Conservation (phyloP, 1,284 basidiomycete genomes). For the Marasmius fiardii region DNA sequence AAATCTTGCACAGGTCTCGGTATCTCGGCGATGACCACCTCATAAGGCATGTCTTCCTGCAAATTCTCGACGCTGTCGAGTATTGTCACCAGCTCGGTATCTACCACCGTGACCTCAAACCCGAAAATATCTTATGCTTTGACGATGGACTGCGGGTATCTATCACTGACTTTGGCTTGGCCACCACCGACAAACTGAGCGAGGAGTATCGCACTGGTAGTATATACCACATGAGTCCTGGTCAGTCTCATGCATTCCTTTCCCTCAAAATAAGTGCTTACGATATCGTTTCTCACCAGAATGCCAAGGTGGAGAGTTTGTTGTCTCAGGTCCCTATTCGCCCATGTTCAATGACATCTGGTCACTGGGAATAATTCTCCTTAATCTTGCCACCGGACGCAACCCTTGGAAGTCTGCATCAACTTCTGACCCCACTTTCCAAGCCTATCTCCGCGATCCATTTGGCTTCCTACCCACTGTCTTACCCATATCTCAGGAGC, state of each 20-base stretch:
- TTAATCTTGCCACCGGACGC: constrained; percentile 93
- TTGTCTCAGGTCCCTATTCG: constrained; percentile 71
- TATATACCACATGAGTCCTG: constrained; percentile 96
- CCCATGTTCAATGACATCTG: constrained; percentile 94
- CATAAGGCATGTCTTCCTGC: constrained; percentile 86
- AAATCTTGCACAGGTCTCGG: constrained; percentile 73
- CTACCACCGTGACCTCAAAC: constrained; percentile 97
- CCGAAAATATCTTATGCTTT: constrained; percentile 94
- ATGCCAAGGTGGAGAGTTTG: constrained; percentile 86
- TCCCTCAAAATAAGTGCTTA: constrained; percentile 10
- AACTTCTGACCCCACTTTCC: constrained; percentile 70
- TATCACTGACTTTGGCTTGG: constrained; percentile 96
- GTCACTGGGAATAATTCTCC: constrained; percentile 94
- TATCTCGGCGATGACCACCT: constrained; percentile 78
- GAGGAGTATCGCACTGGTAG: constrained; percentile 95
- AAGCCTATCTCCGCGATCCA: constrained; percentile 68
- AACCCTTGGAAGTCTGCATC: constrained; percentile 99
- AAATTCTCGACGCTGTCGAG: constrained; percentile 92
- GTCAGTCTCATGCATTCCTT: constrained; percentile 38
- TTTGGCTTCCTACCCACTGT: constrained; percentile 65
- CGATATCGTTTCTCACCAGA: constrained; percentile 44
- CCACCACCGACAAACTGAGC: constrained; percentile 85
- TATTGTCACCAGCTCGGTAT: constrained; percentile 87
- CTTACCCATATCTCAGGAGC: constrained; percentile 69
- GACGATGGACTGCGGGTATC: constrained; percentile 79